These are phyloP conservation scores for Termitomyces sp. DNA, from an alignment of 768 basidiomycete species.

Conservation along the genomic window DNA sequence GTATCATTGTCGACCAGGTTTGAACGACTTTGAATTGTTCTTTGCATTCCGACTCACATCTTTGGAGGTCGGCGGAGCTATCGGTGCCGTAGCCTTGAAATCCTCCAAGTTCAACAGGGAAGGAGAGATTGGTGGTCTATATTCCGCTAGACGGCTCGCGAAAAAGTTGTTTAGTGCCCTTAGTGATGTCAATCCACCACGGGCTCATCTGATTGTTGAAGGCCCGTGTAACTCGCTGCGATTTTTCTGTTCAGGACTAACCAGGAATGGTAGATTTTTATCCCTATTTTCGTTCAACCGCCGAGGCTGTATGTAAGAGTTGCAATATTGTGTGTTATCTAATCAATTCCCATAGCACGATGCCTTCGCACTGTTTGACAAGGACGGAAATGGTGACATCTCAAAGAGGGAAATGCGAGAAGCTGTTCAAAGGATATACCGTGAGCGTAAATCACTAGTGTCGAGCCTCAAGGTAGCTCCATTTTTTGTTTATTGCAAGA, in stretches of 20 bases:
- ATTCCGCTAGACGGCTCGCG: conserved; percentile 63
- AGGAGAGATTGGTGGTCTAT: conserved; percentile 46
- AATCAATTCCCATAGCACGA: conserved; percentile 37
- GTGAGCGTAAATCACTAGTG: conserved; percentile 67
- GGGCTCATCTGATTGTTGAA: conserved; percentile 60
- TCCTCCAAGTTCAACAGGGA: conserved; percentile 54
- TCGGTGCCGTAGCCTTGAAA: conserved; percentile 67
- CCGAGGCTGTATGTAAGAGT: conserved; percentile 56
- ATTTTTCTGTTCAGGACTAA: not conserved
- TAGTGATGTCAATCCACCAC: conserved; percentile 51
- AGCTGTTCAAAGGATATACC: conserved; percentile 75
- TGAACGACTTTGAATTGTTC: conserved; percentile 3
- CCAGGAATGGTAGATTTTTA: conserved; percentile 51
- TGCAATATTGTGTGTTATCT: conserved; percentile 4
- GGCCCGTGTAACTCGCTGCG: conserved; percentile 29
- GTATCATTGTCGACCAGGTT: conserved; percentile 67
- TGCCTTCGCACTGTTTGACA: conserved; percentile 70
- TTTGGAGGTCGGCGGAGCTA: conserved; percentile 47
- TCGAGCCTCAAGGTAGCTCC: conserved; percentile 57
- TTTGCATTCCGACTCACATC: not conserved
- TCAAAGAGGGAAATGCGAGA: conserved; percentile 76
- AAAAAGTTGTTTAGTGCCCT: conserved; percentile 61
- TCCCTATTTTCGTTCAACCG: conserved; percentile 66
- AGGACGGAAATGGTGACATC: conserved; percentile 81
- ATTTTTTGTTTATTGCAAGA: not conserved